Evolutionary conservation across 179 eudicot genomes (phyloP).

Genomic region (Spinacia oleracea): DNA sequence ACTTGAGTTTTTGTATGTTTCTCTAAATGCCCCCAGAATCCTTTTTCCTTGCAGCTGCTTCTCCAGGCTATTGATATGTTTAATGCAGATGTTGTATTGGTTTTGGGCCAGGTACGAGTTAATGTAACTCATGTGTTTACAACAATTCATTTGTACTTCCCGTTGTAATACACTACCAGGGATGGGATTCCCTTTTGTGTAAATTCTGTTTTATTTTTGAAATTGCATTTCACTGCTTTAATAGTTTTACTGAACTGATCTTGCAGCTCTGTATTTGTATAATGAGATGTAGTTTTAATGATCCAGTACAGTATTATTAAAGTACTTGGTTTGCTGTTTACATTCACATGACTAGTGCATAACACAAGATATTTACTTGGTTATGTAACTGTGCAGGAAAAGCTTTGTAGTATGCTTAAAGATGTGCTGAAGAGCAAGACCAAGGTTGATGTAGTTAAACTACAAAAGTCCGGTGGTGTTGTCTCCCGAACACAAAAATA

Average conservation of each 20-base stretch:
- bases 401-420: slow-evolving; percentile 93
- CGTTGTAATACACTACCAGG: not conserved
- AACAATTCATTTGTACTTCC: not conserved
- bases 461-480: slow-evolving; percentile 96
- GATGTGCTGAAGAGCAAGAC: slow-evolving; percentile 76
- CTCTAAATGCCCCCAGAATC: not conserved
- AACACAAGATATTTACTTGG: not conserved
- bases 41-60: slow-evolving; percentile 64
- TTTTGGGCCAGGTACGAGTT: slow-evolving; percentile 80
- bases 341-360: not conserved
- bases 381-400: slow-evolving; percentile 62
- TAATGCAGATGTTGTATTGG: slow-evolving; percentile 83
- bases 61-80: slow-evolving; percentile 90
- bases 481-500: slow-evolving; percentile 69
- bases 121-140: not conserved
- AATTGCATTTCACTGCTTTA: not conserved
- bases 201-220: not conserved
- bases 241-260: not conserved
- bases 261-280: not conserved
- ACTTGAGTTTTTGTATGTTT: not conserved
- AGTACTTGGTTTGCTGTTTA: not conserved
- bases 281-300: not conserved
- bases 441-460: slow-evolving; percentile 92
- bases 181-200: not conserved
- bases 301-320: not conserved